Base-by-base conservation (phyloP, 2,329 filamentous ascomycete species). In the Aureobasidium sp. region DNA sequence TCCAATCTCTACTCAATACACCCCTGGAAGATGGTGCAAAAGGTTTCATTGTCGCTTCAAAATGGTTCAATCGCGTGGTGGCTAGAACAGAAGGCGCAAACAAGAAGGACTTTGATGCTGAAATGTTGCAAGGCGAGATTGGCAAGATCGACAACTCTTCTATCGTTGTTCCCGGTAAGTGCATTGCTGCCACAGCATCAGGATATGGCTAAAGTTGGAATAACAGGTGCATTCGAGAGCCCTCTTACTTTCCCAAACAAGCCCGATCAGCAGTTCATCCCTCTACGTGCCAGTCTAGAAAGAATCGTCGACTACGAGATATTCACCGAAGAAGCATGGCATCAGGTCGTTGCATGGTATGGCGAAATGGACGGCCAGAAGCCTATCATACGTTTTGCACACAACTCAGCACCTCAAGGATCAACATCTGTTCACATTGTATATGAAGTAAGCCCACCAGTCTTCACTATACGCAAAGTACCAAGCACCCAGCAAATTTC, bases 81-180 rank as follows among this genome's bases (percentile, higher is more conserved):
- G 82, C 88, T 27, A 80, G 89, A 61, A 84, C 83, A 53, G 80
- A 82, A 9, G 82, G 84, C n/a, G 74, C 79, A 17, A 81, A 83
- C 62, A 75, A 80, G 57, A 80, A 79, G 23, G 81, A 83, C 57
- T 77, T 76, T 42, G 78, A 81, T 64, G 88, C 89, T 65, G 76
- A 80, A n/a, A 81, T 82, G 10, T 71, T 79, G 12, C 82, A 87
- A 63, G 84, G 83, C 7, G 82, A 84, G 5, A 82, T 94, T 62
- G 91, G 91, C 1, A 89, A 90, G 0, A 83, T 97, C 36, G 91
- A 97, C 78, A 97, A 97, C 71, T 86, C 88, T 0, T 88, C 92
- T 70, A 86, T 97, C 64, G 85, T 92, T 57, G 63, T 66, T 9
- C 61, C 65, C n/a, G 69, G 57, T 60, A 60, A 51, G 57, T 60